Conservation (phyloP, 306 rosid species). For the Medicago lupulina region DNA sequence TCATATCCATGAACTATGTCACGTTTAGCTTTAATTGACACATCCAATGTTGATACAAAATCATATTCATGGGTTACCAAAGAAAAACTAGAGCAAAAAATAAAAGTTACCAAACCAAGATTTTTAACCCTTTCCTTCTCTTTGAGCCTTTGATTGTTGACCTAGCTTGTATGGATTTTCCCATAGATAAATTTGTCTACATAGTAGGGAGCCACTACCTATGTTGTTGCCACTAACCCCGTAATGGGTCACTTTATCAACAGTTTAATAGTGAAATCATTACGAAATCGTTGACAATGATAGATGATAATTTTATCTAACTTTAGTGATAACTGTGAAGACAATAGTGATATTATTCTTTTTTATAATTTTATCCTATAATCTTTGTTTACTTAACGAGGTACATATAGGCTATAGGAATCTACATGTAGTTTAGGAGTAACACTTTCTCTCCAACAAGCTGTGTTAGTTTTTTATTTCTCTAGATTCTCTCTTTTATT, state of each 20-base stretch:
- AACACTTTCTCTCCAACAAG: no score
- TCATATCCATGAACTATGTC: conserved; percentile 38
- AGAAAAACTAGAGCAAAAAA: not conserved
- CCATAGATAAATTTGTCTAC: conserved; percentile 57
- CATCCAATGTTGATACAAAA: conserved; percentile 57
- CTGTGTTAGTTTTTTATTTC: no score
- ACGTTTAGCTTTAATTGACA: conserved; percentile 29
- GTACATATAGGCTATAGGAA: not conserved
- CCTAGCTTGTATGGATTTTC: conserved; percentile 26
- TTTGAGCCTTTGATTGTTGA: conserved; percentile 31
- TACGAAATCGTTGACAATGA: conserved; percentile 22
- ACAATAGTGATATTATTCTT: conserved; percentile 1
- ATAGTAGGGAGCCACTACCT: conserved; percentile 57
- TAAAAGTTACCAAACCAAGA: not conserved
- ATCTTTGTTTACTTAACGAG: not conserved
- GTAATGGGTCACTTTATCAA: conserved; percentile 21
- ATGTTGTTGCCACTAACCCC: conserved; percentile 63
- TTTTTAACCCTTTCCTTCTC: conserved; percentile 28
- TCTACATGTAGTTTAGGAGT: not conserved
- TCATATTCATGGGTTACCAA: conserved; percentile 14
- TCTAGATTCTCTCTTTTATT: no score
- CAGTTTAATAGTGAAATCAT: conserved; percentile 36
- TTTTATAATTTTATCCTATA: not conserved
- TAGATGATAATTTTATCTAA: conserved; percentile 26
- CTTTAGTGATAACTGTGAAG: conserved; percentile 31